Evolutionary conservation across 2,329 filamentous ascomycete genomes (phyloP).

Genomic region (Chaetothyriales sp.): DNA sequence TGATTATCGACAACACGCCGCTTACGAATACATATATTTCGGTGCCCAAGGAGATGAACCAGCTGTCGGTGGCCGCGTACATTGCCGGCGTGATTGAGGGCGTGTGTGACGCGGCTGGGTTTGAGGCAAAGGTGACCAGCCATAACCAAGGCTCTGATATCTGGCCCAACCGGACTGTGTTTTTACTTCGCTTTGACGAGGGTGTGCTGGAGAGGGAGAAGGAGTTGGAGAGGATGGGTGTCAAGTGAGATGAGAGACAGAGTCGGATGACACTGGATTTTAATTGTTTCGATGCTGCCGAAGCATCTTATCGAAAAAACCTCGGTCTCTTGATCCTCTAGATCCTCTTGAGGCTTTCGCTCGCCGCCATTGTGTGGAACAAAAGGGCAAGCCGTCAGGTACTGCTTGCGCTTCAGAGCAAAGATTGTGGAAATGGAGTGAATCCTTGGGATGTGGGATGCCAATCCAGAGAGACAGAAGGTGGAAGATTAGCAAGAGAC

Average conservation of each 20-base stretch:
- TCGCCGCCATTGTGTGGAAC: too few relatives aligned
- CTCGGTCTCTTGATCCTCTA: too few relatives aligned
- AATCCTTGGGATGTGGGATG: too few relatives aligned
- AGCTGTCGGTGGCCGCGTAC: constrained; percentile 91
- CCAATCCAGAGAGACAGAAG: too few relatives aligned
- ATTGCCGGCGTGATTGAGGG: constrained; percentile 93
- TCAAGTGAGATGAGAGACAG: constrained; percentile 25
- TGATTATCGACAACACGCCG: constrained; percentile 97
- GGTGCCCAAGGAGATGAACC: constrained; percentile 87
- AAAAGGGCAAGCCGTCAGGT: too few relatives aligned
- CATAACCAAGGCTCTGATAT: constrained; percentile 63
- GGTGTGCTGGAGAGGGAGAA: constrained; percentile 86
- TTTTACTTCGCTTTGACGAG: constrained; percentile 81
- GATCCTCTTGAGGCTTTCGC: too few relatives aligned
- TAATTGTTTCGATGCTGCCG: too few relatives aligned
- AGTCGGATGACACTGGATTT: too few relatives aligned
- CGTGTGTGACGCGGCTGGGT: constrained; percentile 83
- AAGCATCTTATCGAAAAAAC: too few relatives aligned
- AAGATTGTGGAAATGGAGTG: too few relatives aligned
- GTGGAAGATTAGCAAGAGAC: too few relatives aligned
- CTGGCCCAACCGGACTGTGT: constrained; percentile 95
- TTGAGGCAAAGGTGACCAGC: constrained; percentile 76
- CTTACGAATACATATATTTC: constrained; percentile 89
- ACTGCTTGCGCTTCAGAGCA: too few relatives aligned
- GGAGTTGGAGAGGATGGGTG: constrained; percentile 52